Evolutionary conservation across 805 yeast genomes (phyloP), one percentile per base, ranked within the genome.

Genomic region (Teunomyces cretensis): DNA sequence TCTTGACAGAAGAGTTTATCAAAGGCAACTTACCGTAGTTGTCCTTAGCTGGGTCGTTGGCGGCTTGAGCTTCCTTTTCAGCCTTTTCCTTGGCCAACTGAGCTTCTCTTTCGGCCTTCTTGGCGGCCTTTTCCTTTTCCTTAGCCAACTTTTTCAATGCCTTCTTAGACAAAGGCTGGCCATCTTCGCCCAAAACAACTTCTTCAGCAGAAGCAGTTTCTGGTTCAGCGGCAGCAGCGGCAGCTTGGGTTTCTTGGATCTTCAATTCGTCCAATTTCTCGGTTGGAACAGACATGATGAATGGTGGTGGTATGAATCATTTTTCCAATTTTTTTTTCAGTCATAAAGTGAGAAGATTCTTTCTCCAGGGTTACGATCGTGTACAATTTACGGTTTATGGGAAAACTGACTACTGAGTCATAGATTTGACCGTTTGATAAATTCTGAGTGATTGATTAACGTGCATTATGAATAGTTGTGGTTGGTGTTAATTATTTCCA

Each of bases 91-190:
- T 79, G 33, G 92, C 96, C 47, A 87, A 70, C 69, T 88, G 88
- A 31, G 86, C 95, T 42, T 94, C 97, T 60, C 84, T 85, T 67
- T 88, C 97, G 32, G 89, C 94, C 75, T 91, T 91, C 78, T 91
- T 92, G 62, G 79, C 83, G 55, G 85, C 95, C 75, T 92, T 92
- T 70, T 91, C 97, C 62, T 79, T 82, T 69, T 88, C 96, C 62
- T 92, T 92, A 66, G 87, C 94, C 51, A 94, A 79, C 74, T 94
- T 94, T 79, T 94, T 94, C 59, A 94, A 74, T 2, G 97, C 99
- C 65, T 91, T 94, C 71, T 94, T 94, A 46, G 95, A 85, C 56
- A 89, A 72, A 22, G 96, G 96, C 69, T 79, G 83, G 35, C 97
- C 96, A 62, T 86, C 92, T 53, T 80, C 80, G 9, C 86, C 84